Base-by-base conservation (phyloP, 2,329 filamentous ascomycete species). In the Neofusicoccum ribis region DNA sequence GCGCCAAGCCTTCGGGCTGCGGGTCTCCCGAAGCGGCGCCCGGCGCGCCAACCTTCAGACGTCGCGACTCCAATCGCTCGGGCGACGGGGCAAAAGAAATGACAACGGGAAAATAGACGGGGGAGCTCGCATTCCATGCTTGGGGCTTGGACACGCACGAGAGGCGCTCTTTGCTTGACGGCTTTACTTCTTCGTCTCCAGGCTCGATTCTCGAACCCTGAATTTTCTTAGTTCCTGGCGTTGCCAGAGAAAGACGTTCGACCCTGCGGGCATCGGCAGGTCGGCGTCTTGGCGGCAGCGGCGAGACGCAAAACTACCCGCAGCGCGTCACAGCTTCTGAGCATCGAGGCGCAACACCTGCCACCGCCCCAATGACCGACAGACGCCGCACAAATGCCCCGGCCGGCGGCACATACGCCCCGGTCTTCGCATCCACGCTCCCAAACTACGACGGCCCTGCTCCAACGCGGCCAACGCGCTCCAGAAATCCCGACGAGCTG, bases 371-470 rank as follows among this genome's bases (percentile, higher is more conserved):
- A 64, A 93, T 93, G 91, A 83, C 90, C 65, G 95, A 99, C 77
- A 88, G 93, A 77, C 89, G 94, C 80, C 88, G 95, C 72, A 88
- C 97, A 70, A 98, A 98, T 79, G 92, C 92, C 5, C 95, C 95
- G 6, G 83, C 88, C 46, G 91, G 91, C 62, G 86, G 87, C 34
- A 98, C 93, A 8, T 80, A 85, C 39, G 86, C 92, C 15, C 92
- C 93, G 0, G 80, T 92, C 3, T 97, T 89, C 74, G 85, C 82
- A 58, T 79, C 80, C 65, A 80, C 81, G 27, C 72, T 81, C 15
- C 77, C 81, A 47, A 78, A 87, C 69, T 78, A 83, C 12, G 77
- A 79, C 27, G 78, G 80, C 51, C 70, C 78, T 39, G 72, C 80
- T 62, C 78, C 80, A 67, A 72, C 81, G 54, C 78, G 79, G 69